A percentile compares a stretch with the other conserved stretches of the same genome.
phyloP scores from a whole-genome alignment of 257 asterid species.

The Leonotis leonurus region DNA sequence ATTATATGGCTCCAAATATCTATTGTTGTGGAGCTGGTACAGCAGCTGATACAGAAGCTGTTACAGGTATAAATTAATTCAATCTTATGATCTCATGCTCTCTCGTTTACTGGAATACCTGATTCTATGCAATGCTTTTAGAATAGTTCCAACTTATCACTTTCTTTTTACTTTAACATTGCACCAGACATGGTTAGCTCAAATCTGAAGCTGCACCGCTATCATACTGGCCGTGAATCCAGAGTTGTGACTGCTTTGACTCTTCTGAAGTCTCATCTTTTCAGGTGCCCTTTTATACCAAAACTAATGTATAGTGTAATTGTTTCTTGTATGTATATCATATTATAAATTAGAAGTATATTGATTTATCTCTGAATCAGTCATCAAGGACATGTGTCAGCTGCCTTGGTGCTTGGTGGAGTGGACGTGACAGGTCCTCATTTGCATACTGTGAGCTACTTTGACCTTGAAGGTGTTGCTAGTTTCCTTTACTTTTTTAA shows the following conservation, averaged over 20 bases:
- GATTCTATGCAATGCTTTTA: not conserved
- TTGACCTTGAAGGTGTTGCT: not conserved
- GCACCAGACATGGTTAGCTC: slow-evolving; percentile 89
- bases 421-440: slow-evolving; percentile 93
- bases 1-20: slow-evolving; percentile 67
- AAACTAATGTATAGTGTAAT: slow-evolving; percentile 1
- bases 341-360: slow-evolving; percentile 14
- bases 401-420: slow-evolving; percentile 97
- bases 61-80: slow-evolving; percentile 48
- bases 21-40: slow-evolving; percentile 71
- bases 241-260: slow-evolving; percentile 91
- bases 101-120: not conserved
- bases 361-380: slow-evolving; percentile 31
- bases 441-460: slow-evolving; percentile 75
- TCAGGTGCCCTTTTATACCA: slow-evolving; percentile 41
- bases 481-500: not conserved
- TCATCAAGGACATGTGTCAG: slow-evolving; percentile 83
- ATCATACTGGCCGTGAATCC: slow-evolving; percentile 88
- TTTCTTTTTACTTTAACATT: slow-evolving; percentile 10
- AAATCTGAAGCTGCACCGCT: slow-evolving; percentile 79
- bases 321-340: slow-evolving; percentile 2
- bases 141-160: not conserved
- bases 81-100: not conserved
- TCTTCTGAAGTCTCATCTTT: slow-evolving; percentile 77
- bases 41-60: slow-evolving; percentile 97